A percentile compares a stretch with the other conserved stretches of the same genome.
phyloP scores from a whole-genome alignment of 176 grass and related monocot species.

The barley (Hordeum vulgare) region MorexV3_pseudomolecules_assembly NC_058522.1:115446857-115447356 shows the following conservation, averaged over 20 bases:
- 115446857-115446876: background rate
- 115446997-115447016: background rate
- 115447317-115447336: too few species aligned
- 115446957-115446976: background rate
- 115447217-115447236: too few species aligned
- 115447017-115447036: background rate
- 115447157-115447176: too few species aligned
- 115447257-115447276: too few species aligned
- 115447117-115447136: too few species aligned
- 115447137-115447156: too few species aligned
- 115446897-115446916: background rate
- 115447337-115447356: too few species aligned
- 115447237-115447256: too few species aligned
- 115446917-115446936: background rate
- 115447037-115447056: background rate
- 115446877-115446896: background rate
- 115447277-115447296: too few species aligned
- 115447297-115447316: too few species aligned
- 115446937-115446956: background rate
- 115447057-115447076: background rate
- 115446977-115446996: background rate
- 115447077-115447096: conserved; percentile 41
- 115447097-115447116: conserved; percentile 40
- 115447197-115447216: too few species aligned
- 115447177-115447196: too few species aligned